Evolutionary conservation across 768 basidiomycete genomes (phyloP).

Genomic region (Auricularia heimuer): DNA sequence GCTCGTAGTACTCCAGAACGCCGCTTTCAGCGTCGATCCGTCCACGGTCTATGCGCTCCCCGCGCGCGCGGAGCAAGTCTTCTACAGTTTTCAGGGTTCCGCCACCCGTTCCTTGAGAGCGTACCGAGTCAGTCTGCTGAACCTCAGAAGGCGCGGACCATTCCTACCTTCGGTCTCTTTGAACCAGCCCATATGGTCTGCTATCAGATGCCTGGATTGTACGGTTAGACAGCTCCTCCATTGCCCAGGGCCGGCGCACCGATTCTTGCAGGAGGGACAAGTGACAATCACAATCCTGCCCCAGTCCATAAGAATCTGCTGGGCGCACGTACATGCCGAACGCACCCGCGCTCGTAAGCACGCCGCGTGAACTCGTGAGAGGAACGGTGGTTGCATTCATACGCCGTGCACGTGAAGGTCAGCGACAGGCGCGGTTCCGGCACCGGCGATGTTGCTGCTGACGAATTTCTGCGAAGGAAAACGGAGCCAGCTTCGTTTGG

Average conservation of each 20-base stretch:
- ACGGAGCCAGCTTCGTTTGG: too few relatives aligned
- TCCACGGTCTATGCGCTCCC: constrained; percentile 61
- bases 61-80: constrained; percentile 65
- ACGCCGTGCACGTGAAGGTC: constrained; percentile 80
- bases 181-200: constrained; percentile 90
- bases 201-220: constrained; percentile 60
- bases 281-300: constrained; percentile 67
- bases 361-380: constrained; percentile 80
- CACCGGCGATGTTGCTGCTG: not conserved
- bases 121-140: not conserved
- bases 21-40: constrained; percentile 34
- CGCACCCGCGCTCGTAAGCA: constrained; percentile 65
- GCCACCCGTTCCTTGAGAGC: constrained; percentile 38
- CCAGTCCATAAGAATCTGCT: not conserved
- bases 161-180: constrained; percentile 38
- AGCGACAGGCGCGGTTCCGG: constrained; percentile 56
- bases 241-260: constrained; percentile 38
- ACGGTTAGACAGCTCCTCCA: not conserved
- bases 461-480: not conserved
- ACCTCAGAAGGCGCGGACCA: not conserved
- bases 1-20: constrained; percentile 41
- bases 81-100: constrained; percentile 74
- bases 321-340: not conserved
- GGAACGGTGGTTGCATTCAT: constrained; percentile 64
- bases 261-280: constrained; percentile 83